Percentiles rank a stretch among this genome's conserved stretches.
Conservation (phyloP, 441 rosid species). For the Sinapis alba region DNA sequence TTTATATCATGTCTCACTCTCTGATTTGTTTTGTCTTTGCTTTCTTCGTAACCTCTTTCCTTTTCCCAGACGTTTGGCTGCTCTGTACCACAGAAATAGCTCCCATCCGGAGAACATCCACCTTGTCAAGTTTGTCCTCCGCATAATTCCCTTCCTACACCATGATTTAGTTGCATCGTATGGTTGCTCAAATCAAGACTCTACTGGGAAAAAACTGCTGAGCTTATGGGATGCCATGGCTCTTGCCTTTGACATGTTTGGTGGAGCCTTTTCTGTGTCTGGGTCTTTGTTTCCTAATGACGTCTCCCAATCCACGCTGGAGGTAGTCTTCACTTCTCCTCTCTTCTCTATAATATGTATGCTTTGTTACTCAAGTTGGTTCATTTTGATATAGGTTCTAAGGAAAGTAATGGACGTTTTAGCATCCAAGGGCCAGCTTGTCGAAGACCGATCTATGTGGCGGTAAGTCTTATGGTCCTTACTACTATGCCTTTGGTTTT, state of each 20-base stretch:
- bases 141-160: constrained; percentile 45
- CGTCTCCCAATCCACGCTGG: constrained; percentile 64
- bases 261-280: constrained; percentile 56
- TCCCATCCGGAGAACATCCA: constrained; percentile 52
- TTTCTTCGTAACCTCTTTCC: constrained; percentile 1
- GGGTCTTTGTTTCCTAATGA: constrained; percentile 63
- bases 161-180: constrained; percentile 43
- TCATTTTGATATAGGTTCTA: constrained; percentile 53
- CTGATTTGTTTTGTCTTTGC: not conserved
- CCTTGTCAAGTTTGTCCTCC: constrained; percentile 69
- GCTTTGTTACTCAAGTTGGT: constrained; percentile 14
- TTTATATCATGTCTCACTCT: constrained; percentile 34
- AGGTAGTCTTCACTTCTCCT: constrained; percentile 49
- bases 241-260: constrained; percentile 62
- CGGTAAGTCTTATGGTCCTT: constrained; percentile 46
- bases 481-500: constrained; percentile 5
- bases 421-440: constrained; percentile 58
- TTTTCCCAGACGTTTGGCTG: constrained; percentile 52
- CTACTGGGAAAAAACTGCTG: constrained; percentile 49
- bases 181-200: constrained; percentile 39
- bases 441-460: constrained; percentile 68
- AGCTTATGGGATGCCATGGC: constrained; percentile 70
- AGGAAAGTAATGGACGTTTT: constrained; percentile 79
- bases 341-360: constrained; percentile 10
- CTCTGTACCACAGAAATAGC: constrained; percentile 44